Evolutionary conservation across 1,284 basidiomycete species (phyloP).

Genomic region (Lentinula novae-zelandiae): DNA sequence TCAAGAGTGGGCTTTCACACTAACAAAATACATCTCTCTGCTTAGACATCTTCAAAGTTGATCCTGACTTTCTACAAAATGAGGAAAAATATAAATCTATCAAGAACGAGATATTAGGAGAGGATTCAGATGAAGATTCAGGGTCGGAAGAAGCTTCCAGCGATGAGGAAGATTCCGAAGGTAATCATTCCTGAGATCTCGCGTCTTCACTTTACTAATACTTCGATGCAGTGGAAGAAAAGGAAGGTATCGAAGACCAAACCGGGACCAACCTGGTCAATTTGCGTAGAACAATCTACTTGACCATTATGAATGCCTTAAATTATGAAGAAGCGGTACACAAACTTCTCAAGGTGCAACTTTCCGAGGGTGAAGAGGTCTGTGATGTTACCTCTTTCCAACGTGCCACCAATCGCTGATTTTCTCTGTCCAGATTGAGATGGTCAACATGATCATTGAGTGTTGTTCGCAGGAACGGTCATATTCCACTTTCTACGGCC

Average conservation of each 20-base stretch:
- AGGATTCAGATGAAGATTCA: conserved; percentile 75
- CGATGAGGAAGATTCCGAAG: conserved; percentile 60
- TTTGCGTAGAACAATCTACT: conserved; percentile 89
- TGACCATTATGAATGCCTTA: conserved; percentile 98
- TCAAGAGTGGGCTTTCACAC: not conserved
- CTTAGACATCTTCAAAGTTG: conserved; percentile 92
- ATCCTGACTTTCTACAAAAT: conserved; percentile 85
- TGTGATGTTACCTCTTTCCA: conserved; percentile 17
- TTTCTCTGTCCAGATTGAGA: conserved; percentile 64
- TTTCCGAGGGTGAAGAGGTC: conserved; percentile 92
- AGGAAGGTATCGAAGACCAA: conserved; percentile 89
- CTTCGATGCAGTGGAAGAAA: conserved; percentile 58
- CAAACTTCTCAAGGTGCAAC: conserved; percentile 92
- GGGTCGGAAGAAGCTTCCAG: conserved; percentile 54
- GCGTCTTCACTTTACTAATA: conserved; percentile 14
- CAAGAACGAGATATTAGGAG: conserved; percentile 92
- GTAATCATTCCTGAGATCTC: conserved; percentile 34
- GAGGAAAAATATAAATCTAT: conserved; percentile 93
- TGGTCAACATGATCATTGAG: conserved; percentile 98
- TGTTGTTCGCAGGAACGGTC: conserved; percentile 99
- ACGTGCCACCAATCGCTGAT: not conserved
- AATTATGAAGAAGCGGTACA: conserved; percentile 99
- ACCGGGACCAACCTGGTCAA: conserved; percentile 97
- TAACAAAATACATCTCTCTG: conserved; percentile 8
- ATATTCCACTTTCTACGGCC: conserved; percentile 94